These are phyloP conservation scores for Puccinia polysora DNA, from an alignment of 1,284 basidiomycete genomes.

Conservation along the genomic window DNA sequence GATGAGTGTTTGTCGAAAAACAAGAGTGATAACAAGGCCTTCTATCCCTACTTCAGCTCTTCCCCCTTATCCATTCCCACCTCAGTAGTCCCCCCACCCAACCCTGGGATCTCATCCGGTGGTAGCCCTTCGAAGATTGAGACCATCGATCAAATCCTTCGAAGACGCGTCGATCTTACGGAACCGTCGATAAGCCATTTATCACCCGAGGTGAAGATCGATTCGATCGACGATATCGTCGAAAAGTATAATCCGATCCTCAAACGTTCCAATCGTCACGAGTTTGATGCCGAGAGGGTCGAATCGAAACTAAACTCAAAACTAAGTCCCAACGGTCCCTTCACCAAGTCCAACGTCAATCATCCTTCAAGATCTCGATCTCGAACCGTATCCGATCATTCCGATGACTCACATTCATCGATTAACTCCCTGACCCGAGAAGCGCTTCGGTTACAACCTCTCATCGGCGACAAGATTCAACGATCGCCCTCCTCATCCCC, in stretches of 20 bases:
- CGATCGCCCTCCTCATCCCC: not conserved
- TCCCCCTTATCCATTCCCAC: no score
- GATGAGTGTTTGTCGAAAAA: not conserved
- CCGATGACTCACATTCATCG: conserved; percentile 15
- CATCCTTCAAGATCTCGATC: not conserved
- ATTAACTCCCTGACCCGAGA: conserved; percentile 25
- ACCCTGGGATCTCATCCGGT: no score
- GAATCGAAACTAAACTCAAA: no score
- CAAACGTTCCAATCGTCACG: not conserved
- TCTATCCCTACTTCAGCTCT: no score
- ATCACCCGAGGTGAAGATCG: conserved; percentile 18
- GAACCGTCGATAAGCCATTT: not conserved
- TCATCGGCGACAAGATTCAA: not conserved
- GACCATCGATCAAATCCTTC: not conserved
- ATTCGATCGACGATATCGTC: conserved; percentile 13
- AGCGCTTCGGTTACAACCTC: conserved; percentile 6
- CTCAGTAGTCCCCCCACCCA: no score
- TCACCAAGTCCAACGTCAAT: not conserved
- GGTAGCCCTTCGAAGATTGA: no score
- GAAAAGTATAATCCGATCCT: conserved; percentile 18
- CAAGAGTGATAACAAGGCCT: no score
- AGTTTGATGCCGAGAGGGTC: not conserved
- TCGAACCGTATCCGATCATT: conserved; percentile 9
- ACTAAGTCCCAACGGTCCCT: no score
- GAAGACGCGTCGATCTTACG: not conserved